A percentile compares a stretch with the other conserved stretches of the same genome.
Conservation (phyloP, 805 yeast species). For the Wickerhamiella sorbophila region DNA sequence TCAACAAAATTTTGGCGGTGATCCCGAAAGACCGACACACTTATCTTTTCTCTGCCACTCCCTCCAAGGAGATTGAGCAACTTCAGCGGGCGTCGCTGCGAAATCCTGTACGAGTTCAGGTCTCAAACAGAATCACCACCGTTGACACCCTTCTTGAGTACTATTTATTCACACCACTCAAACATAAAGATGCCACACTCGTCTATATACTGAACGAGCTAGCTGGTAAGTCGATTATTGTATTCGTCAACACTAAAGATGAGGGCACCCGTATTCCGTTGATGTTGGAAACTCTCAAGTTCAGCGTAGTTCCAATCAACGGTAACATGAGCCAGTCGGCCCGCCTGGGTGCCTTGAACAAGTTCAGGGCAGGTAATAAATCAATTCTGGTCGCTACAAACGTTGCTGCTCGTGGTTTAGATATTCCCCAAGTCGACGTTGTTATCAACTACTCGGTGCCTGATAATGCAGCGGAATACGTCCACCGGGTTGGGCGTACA, state of each 20-base stretch:
- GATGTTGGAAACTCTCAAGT: constrained; percentile 65
- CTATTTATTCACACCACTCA: constrained; percentile 82
- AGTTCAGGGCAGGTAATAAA: constrained; percentile 36
- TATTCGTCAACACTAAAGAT: constrained; percentile 89
- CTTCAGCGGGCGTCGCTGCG: constrained; percentile 82
- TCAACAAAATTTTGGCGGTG: constrained; percentile 69
- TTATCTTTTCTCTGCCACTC: constrained; percentile 87
- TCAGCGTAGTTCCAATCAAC: constrained; percentile 82
- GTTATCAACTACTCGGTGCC: constrained; percentile 92
- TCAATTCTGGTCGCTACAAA: constrained; percentile 80
- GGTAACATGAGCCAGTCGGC: constrained; percentile 91
- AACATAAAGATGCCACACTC: constrained; percentile 76
- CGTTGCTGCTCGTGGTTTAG: constrained; percentile 95
- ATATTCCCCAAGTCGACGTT: constrained; percentile 84
- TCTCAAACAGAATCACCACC: constrained; percentile 75
- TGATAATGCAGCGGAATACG: constrained; percentile 76
- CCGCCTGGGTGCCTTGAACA: constrained; percentile 55
- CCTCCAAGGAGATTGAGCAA: constrained; percentile 90
- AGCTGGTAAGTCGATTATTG: constrained; percentile 72
- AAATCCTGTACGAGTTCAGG: constrained; percentile 84
- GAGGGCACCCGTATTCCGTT: constrained; percentile 86
- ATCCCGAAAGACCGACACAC: constrained; percentile 73
- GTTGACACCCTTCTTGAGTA: constrained; percentile 88
- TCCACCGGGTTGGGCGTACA: constrained; percentile 92
- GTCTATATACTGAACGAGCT: constrained; percentile 71